Percentiles rank a stretch among this genome's conserved stretches.
Evolutionary conservation across 805 yeast species (phyloP).

Genomic region (Starmerella floris): DNA sequence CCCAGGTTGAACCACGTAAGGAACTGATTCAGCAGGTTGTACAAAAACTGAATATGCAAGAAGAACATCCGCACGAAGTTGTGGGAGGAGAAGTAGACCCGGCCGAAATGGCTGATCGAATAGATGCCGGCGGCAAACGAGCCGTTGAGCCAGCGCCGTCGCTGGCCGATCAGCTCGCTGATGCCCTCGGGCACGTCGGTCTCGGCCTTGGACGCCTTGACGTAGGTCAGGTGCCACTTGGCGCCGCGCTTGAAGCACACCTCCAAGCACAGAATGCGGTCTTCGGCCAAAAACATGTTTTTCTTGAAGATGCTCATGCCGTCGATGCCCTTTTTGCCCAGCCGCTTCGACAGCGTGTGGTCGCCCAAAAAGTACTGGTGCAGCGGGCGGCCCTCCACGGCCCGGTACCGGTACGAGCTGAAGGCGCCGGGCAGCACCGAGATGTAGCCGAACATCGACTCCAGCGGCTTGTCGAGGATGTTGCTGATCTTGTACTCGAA

Average conservation of each 20-base stretch:
- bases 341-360: conserved; percentile 34
- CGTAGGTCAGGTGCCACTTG: conserved; percentile 50
- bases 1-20: conserved; percentile 55
- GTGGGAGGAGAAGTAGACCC: conserved; percentile 44
- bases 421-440: conserved; percentile 58
- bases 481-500: conserved; percentile 57
- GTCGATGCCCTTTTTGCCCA: conserved; percentile 42
- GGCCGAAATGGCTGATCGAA: conserved; percentile 41
- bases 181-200: conserved; percentile 55
- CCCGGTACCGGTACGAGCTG: conserved; percentile 48
- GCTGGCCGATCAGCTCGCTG: conserved; percentile 49
- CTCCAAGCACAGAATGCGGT: conserved; percentile 53
- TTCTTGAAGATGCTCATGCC: conserved; percentile 52
- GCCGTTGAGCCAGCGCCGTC: conserved; percentile 59
- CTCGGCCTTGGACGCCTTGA: conserved; percentile 50
- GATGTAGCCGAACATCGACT: conserved; percentile 50
- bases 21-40: conserved; percentile 41
- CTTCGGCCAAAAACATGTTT: conserved; percentile 60
- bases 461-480: conserved; percentile 54
- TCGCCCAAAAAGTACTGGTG: conserved; percentile 60
- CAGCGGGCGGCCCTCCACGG: conserved; percentile 49
- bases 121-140: conserved; percentile 52
- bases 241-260: conserved; percentile 44
- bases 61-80: conserved; percentile 37
- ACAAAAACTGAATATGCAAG: conserved; percentile 43